Evolutionary conservation across 345 rosid genomes (phyloP).

Genomic region (Excoecaria cochinchinensis): DNA sequence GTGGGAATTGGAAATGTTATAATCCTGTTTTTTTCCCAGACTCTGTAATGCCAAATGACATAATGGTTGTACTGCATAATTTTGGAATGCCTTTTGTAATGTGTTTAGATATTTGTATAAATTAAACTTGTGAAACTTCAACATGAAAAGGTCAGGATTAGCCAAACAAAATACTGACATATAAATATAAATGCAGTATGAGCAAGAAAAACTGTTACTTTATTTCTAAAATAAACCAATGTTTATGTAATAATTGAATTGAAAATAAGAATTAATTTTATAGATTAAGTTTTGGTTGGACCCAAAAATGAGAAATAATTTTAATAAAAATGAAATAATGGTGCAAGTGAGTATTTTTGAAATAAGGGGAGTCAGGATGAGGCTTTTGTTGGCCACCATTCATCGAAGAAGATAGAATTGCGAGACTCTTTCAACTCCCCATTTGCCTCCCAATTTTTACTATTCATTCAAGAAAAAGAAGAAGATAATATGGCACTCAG

Average conservation of each 20-base stretch:
- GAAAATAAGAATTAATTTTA: too few relatives aligned
- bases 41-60: neutral
- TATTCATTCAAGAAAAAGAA: neutral
- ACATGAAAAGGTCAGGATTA: too few relatives aligned
- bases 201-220: too few relatives aligned
- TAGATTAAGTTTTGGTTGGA: too few relatives aligned
- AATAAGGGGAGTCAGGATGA: conserved; percentile 43
- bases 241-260: too few relatives aligned
- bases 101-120: neutral
- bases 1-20: neutral
- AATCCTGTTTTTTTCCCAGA: neutral
- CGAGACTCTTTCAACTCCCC: neutral
- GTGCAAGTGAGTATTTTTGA: neutral
- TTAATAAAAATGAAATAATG: too few relatives aligned
- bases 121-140: too few relatives aligned
- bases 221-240: too few relatives aligned
- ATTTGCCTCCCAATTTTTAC: conserved; percentile 21
- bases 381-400: conserved; percentile 71
- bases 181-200: too few relatives aligned
- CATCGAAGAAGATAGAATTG: conserved; percentile 28
- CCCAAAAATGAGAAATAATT: too few relatives aligned
- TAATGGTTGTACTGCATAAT: neutral
- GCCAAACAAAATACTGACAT: too few relatives aligned
- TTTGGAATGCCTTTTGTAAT: neutral
- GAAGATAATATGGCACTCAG: conserved; percentile 63